Evolutionary conservation across 169 alveolate species (phyloP).

Genomic region (Fabrea salina): DNA sequence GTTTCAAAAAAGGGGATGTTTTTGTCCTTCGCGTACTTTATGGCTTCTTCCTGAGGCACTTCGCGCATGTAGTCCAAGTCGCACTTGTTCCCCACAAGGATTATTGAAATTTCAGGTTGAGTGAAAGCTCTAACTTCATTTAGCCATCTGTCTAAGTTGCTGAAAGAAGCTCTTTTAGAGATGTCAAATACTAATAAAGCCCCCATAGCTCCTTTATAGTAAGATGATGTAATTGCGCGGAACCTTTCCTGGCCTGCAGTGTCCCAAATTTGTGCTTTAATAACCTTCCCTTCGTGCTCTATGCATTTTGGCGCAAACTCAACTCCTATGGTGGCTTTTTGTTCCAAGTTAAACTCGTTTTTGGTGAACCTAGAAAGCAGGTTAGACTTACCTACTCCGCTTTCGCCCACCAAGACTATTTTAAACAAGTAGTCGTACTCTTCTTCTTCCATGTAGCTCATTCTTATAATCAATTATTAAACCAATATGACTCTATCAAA

Average conservation of each 20-base stretch:
- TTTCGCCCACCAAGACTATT: slow-evolving; percentile 96
- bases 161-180: slow-evolving; percentile 87
- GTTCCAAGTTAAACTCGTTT: slow-evolving; percentile 82
- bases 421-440: slow-evolving; percentile 92
- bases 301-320: slow-evolving; percentile 98
- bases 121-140: slow-evolving; percentile 97
- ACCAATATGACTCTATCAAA: too few species aligned
- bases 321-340: slow-evolving; percentile 98
- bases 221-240: slow-evolving; percentile 85
- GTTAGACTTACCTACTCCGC: slow-evolving; percentile 98
- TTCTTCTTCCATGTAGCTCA: slow-evolving; percentile 23
- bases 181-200: slow-evolving; percentile 95
- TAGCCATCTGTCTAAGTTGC: slow-evolving; percentile 90
- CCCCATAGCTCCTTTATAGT: slow-evolving; percentile 95
- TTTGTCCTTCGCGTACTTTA: slow-evolving; percentile 25
- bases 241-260: slow-evolving; percentile 96
- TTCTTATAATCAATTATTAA: too few species aligned
- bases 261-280: slow-evolving; percentile 90
- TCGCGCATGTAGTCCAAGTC: slow-evolving; percentile 77
- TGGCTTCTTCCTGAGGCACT: slow-evolving; percentile 34
- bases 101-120: slow-evolving; percentile 96
- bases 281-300: slow-evolving; percentile 94
- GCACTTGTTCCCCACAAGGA: slow-evolving; percentile 98
- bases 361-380: slow-evolving; percentile 93
- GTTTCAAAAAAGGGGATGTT: slow-evolving; percentile 44